Percentiles rank a stretch among this genome's conserved stretches.
Evolutionary conservation across 2,329 filamentous ascomycete species (phyloP).

Genomic region (Nigrospora osmanthi): DNA sequence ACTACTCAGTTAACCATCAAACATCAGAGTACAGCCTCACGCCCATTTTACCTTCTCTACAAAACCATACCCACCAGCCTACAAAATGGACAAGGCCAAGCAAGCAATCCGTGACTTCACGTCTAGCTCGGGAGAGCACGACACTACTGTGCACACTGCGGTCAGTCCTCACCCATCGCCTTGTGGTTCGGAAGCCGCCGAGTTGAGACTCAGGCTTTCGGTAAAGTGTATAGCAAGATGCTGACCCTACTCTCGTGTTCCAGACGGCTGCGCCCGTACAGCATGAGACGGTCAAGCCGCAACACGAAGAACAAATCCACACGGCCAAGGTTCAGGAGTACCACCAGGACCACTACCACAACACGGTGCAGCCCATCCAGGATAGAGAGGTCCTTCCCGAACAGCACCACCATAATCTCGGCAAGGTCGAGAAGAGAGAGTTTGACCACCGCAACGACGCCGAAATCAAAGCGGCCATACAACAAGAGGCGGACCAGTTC

Average conservation of each 20-base stretch:
- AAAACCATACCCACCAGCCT: slow-evolving; percentile 1
- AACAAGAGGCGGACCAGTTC: slow-evolving; percentile 46
- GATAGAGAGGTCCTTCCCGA: slow-evolving; percentile 38
- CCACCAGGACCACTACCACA: slow-evolving; percentile 67
- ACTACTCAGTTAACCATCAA: slow-evolving; percentile 1
- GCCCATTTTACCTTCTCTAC: not conserved
- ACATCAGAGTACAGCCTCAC: not conserved
- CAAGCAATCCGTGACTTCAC: slow-evolving; percentile 54
- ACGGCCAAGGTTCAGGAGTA: slow-evolving; percentile 61
- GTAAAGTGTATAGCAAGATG: no score
- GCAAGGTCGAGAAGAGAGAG: slow-evolving; percentile 50
- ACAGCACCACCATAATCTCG: slow-evolving; percentile 52
- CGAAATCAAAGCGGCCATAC: slow-evolving; percentile 36
- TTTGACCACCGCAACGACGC: slow-evolving; percentile 52
- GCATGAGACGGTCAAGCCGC: slow-evolving; percentile 51
- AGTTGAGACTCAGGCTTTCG: no score
- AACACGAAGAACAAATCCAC: slow-evolving; percentile 52
- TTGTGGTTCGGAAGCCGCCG: no score
- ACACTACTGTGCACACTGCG: slow-evolving; percentile 63
- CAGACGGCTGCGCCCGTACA: slow-evolving; percentile 38
- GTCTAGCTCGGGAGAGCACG: slow-evolving; percentile 53
- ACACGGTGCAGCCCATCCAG: slow-evolving; percentile 56
- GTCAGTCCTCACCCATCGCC: slow-evolving; percentile 27
- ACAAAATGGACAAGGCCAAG: slow-evolving; percentile 58
- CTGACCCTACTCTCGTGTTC: no score